Percentiles rank a stretch among this genome's conserved stretches.
phyloP scores from a whole-genome alignment of 768 basidiomycete genomes.

The Naematelia aurantialba region DNA sequence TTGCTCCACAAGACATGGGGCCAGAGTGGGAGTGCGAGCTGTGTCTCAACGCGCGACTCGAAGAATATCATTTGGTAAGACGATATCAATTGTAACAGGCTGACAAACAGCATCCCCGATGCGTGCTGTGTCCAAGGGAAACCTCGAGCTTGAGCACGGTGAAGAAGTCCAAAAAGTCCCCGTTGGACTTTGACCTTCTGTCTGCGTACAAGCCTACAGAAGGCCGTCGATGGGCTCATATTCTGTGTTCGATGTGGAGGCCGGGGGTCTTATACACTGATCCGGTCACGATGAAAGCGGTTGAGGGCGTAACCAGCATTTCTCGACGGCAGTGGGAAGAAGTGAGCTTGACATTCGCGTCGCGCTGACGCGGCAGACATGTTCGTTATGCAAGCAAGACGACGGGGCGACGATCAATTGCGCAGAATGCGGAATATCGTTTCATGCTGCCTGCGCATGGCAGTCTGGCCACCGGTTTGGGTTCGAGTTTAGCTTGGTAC shows the following conservation, averaged over 20 bases:
- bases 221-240: constrained; percentile 87
- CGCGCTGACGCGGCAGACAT: constrained; percentile 50
- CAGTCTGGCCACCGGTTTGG: constrained; percentile 75
- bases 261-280: constrained; percentile 82
- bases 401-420: constrained; percentile 80
- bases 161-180: constrained; percentile 22
- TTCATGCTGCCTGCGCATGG: constrained; percentile 91
- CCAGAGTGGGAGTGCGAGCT: constrained; percentile 84
- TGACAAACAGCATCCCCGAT: constrained; percentile 66
- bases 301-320: constrained; percentile 79
- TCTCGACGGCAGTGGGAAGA: constrained; percentile 65
- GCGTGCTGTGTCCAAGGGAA: constrained; percentile 74
- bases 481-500: constrained; percentile 82
- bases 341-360: constrained; percentile 54
- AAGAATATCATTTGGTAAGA: constrained; percentile 76
- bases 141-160: constrained; percentile 42
- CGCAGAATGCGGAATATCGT: constrained; percentile 71
- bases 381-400: constrained; percentile 65
- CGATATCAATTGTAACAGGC: not conserved
- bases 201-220: constrained; percentile 86
- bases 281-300: constrained; percentile 65
- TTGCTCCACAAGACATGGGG: constrained; percentile 57
- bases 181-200: constrained; percentile 52
- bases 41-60: constrained; percentile 74
- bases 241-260: constrained; percentile 81